Conservation (phyloP, 371 early-diverging fungal genomes). For the Agmasoma carcini region DNA sequence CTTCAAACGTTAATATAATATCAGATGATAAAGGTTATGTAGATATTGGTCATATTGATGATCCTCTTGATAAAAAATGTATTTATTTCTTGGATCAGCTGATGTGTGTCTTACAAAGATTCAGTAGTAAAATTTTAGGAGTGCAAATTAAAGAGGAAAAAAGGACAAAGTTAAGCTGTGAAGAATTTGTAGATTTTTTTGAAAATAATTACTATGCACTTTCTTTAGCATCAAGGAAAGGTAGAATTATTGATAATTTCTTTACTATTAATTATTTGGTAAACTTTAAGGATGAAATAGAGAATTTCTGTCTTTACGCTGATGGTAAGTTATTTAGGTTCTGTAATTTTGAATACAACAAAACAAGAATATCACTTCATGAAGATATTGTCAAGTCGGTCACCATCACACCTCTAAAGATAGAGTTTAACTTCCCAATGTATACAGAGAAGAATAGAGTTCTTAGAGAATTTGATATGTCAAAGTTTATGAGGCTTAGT, state of each 20-base stretch:
- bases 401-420: conserved; percentile 18
- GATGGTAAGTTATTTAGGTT: not conserved
- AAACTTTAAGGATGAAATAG: not conserved
- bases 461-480: conserved; percentile 52
- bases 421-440: conserved; percentile 15
- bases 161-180: too few relatives aligned
- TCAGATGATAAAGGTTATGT: not conserved
- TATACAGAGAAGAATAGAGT: conserved; percentile 52
- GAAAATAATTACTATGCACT: not conserved
- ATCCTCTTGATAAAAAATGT: not conserved
- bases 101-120: not conserved
- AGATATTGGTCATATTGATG: not conserved
- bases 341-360: not conserved
- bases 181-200: not conserved
- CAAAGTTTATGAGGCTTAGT: conserved; percentile 59
- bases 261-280: not conserved
- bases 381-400: not conserved
- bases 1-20: not conserved
- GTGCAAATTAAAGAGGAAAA: not conserved
- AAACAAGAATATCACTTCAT: not conserved
- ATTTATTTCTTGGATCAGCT: not conserved
- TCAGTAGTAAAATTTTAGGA: not conserved
- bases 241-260: not conserved
- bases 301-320: not conserved
- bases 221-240: conserved; percentile 10